Conservation (phyloP, 495 filamentous ascomycete genomes). For the Polyplosphaeria fusca region DNA sequence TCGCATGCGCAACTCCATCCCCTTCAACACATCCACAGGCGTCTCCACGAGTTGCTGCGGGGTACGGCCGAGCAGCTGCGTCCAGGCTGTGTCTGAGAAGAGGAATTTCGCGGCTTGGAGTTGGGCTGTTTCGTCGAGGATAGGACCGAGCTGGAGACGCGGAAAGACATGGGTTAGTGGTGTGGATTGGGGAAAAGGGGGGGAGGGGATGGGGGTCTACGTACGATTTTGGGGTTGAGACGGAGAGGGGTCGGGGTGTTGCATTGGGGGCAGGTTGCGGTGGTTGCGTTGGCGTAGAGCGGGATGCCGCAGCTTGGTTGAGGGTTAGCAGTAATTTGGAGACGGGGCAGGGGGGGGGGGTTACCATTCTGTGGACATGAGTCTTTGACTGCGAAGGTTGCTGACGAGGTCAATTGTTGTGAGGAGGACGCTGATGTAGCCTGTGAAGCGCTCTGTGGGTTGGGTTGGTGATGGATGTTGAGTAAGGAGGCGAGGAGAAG, state of each 20-base stretch:
- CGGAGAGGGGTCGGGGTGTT: slow-evolving; percentile 43
- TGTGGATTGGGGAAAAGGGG: not conserved
- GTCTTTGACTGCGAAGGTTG: slow-evolving; percentile 46
- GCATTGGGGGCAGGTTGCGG: slow-evolving; percentile 54
- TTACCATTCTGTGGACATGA: slow-evolving; percentile 55
- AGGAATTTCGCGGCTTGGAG: slow-evolving; percentile 50
- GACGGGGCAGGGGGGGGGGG: not conserved
- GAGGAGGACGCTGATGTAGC: slow-evolving; percentile 58
- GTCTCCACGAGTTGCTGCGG: slow-evolving; percentile 37
- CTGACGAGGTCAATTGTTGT: slow-evolving; percentile 52
- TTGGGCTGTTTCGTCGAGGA: slow-evolving; percentile 57
- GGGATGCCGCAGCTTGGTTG: slow-evolving; percentile 52
- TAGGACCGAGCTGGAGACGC: slow-evolving; percentile 42
- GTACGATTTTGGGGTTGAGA: slow-evolving; percentile 53
- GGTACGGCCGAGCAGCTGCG: slow-evolving; percentile 49
- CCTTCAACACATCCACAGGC: slow-evolving; percentile 38
- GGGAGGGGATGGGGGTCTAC: slow-evolving; percentile 2
- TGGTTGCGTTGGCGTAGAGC: slow-evolving; percentile 51
- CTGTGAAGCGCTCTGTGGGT: slow-evolving; percentile 53
- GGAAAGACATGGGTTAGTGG: not conserved
- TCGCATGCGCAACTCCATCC: slow-evolving; percentile 50
- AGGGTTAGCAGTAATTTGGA: not conserved
- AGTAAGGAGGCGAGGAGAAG: too few relatives aligned
- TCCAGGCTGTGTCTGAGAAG: slow-evolving; percentile 53
- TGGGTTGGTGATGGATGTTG: not conserved